These are phyloP conservation scores for Claviceps pusilla DNA, from an alignment of 2,329 filamentous ascomycete genomes.

Conservation along the genomic window DNA sequence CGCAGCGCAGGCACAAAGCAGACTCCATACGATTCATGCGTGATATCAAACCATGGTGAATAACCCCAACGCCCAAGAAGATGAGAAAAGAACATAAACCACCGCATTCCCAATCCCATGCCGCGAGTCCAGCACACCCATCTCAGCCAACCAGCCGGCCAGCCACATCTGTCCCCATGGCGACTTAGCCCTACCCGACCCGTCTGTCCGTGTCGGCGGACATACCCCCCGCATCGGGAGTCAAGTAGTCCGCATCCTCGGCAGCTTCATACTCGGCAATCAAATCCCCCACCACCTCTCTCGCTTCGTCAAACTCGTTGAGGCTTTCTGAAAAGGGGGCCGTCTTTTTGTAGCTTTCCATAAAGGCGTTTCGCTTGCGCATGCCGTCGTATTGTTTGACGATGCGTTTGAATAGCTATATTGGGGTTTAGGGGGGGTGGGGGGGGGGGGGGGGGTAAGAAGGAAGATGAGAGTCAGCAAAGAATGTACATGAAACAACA, in stretches of 20 bases:
- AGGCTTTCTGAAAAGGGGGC: constrained; percentile 84
- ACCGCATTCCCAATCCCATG: too few species aligned
- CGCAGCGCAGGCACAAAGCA: too few species aligned
- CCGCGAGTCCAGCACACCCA: too few species aligned
- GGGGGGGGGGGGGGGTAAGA: neutral
- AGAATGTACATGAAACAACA: neutral
- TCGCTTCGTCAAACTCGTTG: constrained; percentile 87
- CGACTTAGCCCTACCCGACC: constrained; percentile 13
- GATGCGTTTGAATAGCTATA: constrained; percentile 77
- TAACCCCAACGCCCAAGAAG: too few species aligned
- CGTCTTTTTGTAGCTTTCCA: constrained; percentile 93
- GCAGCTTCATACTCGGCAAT: constrained; percentile 94
- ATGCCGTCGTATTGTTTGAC: constrained; percentile 84
- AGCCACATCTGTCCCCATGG: too few species aligned
- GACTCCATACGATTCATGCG: too few species aligned
- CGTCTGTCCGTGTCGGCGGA: constrained; percentile 40
- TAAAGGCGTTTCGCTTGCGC: constrained; percentile 90
- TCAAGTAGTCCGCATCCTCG: constrained; percentile 79
- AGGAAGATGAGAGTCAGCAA: neutral
- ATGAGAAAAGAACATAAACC: too few species aligned
- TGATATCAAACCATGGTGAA: too few species aligned
- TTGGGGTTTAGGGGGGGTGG: neutral
- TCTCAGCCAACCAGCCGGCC: too few species aligned
- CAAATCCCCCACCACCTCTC: constrained; percentile 78
- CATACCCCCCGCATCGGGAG: constrained; percentile 46